Conservation (phyloP, 352 stramenopile genomes). For the Phytophthora fragariaefolia region DNA sequence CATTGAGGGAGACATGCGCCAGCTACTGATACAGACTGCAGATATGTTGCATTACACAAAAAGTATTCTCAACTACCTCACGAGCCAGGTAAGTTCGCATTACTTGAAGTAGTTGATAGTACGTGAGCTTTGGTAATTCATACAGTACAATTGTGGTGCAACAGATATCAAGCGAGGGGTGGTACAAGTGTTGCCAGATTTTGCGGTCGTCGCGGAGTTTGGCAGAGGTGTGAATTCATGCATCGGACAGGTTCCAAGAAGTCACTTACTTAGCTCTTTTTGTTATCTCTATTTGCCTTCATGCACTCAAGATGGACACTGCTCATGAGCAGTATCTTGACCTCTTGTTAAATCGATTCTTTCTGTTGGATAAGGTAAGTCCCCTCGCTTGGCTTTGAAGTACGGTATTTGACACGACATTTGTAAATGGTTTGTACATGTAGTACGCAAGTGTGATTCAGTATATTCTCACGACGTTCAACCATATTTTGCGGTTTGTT, state of each 20-base stretch:
- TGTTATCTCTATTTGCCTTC: background rate
- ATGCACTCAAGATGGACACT: conserved; percentile 55
- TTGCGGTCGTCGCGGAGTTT: conserved; percentile 35
- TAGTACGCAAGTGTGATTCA: conserved; percentile 70
- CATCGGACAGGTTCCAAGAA: background rate
- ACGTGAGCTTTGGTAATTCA: too few relatives aligned
- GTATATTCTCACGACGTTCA: conserved; percentile 77
- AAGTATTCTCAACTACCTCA: conserved; percentile 70
- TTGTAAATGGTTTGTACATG: background rate
- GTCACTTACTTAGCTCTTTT: background rate
- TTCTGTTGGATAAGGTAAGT: conserved; percentile 73
- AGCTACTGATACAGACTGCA: conserved; percentile 54
- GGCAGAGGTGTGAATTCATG: conserved; percentile 28
- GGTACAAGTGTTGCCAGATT: conserved; percentile 26
- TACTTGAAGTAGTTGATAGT: too few relatives aligned
- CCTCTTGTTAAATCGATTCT: conserved; percentile 69
- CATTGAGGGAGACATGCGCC: conserved; percentile 50
- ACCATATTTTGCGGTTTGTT: conserved; percentile 74
- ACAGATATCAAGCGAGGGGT: conserved; percentile 39
- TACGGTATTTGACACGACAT: background rate
- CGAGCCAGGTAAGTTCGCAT: conserved; percentile 76
- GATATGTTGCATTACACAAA: conserved; percentile 86
- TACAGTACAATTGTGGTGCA: background rate
- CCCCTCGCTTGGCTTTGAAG: background rate
- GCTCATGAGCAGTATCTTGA: conserved; percentile 71